These are phyloP conservation scores for Kodamaea alishanica DNA, from an alignment of 1,139 yeast species.

Conservation along the genomic window DNA sequence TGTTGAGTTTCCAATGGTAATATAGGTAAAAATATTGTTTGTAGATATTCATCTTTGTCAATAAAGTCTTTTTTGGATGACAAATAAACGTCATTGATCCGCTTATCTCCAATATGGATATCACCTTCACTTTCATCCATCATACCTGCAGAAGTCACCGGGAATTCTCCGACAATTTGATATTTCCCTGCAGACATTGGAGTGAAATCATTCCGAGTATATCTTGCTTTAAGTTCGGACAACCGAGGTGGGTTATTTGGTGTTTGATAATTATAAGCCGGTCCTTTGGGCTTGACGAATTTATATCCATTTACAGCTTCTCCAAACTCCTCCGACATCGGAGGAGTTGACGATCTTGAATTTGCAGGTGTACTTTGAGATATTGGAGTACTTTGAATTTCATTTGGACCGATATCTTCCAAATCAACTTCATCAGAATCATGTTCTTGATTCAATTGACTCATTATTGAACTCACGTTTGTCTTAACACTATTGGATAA, in stretches of 20 bases:
- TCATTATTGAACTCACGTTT: constrained; percentile 11
- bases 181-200: constrained; percentile 18
- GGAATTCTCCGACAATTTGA: constrained; percentile 34
- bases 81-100: constrained; percentile 40
- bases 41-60: constrained; percentile 12
- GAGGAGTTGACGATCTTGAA: constrained; percentile 22
- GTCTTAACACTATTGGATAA: constrained; percentile 18
- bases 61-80: constrained; percentile 7
- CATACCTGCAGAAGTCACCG: constrained; percentile 35
- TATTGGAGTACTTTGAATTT: constrained; percentile 17
- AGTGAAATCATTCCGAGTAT: constrained; percentile 15
- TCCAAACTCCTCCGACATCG: constrained; percentile 21
- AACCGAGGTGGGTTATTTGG: constrained; percentile 9
- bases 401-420: constrained; percentile 10
- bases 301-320: constrained; percentile 32
- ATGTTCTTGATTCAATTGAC: constrained; percentile 9
- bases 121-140: constrained; percentile 34
- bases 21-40: constrained; percentile 12
- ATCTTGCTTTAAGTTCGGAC: constrained; percentile 14
- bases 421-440: constrained; percentile 5
- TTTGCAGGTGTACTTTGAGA: constrained; percentile 26
- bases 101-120: constrained; percentile 39
- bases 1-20: constrained; percentile 13
- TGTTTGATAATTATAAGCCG: constrained; percentile 15
- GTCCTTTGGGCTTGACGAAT: constrained; percentile 26